These are phyloP conservation scores for Ambrosia hybrid DNA, from an alignment of 140 eudicot genomes.

Conservation along the genomic window DNA sequence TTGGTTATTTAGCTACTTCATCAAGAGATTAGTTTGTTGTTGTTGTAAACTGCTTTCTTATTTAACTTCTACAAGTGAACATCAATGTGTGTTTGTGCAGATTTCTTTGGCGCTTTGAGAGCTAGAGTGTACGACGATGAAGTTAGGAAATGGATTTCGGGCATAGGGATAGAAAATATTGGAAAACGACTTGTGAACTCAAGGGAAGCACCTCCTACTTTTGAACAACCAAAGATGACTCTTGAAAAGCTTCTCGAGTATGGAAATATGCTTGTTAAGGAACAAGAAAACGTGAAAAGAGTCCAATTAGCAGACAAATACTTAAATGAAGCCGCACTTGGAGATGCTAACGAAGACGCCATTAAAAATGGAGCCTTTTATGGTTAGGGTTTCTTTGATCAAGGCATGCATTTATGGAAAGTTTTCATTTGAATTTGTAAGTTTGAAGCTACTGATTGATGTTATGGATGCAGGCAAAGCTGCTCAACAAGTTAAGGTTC, in stretches of 20 bases:
- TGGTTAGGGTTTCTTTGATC: constrained; percentile 27
- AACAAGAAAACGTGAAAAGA: constrained; percentile 83
- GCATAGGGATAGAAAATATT: constrained; percentile 52
- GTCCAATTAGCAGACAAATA: constrained; percentile 71
- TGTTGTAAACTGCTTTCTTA: too few relatives aligned
- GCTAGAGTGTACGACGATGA: constrained; percentile 77
- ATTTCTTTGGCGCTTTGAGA: constrained; percentile 81
- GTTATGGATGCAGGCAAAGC: constrained; percentile 38
- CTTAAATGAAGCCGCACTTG: constrained; percentile 74
- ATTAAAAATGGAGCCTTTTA: constrained; percentile 59
- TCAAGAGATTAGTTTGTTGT: background rate
- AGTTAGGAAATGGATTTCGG: constrained; percentile 53
- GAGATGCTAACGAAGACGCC: constrained; percentile 69
- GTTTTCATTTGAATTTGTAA: background rate
- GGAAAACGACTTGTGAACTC: constrained; percentile 77
- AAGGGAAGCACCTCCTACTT: constrained; percentile 52
- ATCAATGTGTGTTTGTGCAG: constrained; percentile 35
- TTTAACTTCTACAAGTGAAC: background rate
- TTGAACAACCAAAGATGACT: constrained; percentile 77
- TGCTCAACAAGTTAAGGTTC: constrained; percentile 43
- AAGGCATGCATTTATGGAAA: constrained; percentile 1
- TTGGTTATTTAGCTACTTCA: background rate
- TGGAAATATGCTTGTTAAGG: constrained; percentile 75
- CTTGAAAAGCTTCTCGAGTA: constrained; percentile 64
- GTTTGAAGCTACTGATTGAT: constrained; percentile 7